Evolutionary conservation across 129 eudicot species (phyloP), one percentile per base, ranked within the genome.

Genomic region (Sambucus nigra): DNA sequence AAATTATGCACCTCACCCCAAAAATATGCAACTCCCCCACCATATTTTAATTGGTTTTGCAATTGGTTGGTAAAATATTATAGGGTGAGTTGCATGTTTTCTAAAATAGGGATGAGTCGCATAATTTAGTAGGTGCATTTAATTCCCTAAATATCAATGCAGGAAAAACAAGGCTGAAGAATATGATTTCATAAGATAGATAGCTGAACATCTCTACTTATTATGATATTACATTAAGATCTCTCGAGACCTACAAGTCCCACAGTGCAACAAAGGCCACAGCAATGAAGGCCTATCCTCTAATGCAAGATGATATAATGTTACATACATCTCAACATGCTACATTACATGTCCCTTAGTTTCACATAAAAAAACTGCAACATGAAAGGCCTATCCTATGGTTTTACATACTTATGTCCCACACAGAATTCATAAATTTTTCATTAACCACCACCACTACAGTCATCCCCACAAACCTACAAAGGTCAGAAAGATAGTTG

Each of bases 391-490:
- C 79, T 66, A 83, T 69, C 54, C 80, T 76, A 59, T 47, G 44
- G 53, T 65, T 69, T 63, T 69, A 67, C 71, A 70, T 58, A 71
- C 48, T 73, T 44, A 71, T 54, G 68, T 59, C 63, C 55, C 73
- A 60, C 41, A 50, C 42, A 44, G 56, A 55, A 68, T 59, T 57
- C 69, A 68, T 49, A 64, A 35, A 57, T 49, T 69, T 63, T 69
- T 71, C 49, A 47, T 55, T 26, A 52, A 69, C 63, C 11, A 58
- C 57, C 45, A 41, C 57, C 59, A 63, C 79, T 79, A 75, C 42
- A 47, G 57, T 65, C 53, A 58, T 76, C 26, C 66, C 64, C 60
- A 68, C 61, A 51, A 45, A 22, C 51, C 42, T n/a, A 27, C 1
- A 16, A 26, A 56, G 47, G 47, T 59, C 55, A 46, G 58, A 44